Conservation (phyloP, 345 rosid species). For the Theobroma cacao region DNA sequence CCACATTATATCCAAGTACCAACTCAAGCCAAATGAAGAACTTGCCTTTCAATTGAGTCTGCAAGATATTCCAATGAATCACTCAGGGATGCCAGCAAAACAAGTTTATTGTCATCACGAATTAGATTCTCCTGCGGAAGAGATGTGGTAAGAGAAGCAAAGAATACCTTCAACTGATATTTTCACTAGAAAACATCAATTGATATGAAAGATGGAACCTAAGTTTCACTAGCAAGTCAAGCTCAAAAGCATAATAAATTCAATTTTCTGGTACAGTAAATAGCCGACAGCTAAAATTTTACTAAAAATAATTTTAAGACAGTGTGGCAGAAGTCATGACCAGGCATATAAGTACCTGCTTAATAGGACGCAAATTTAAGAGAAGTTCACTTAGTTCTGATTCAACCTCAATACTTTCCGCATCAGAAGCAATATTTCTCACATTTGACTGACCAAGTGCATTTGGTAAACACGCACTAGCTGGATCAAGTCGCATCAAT, state of each 20-base stretch:
- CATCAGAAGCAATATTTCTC: constrained; percentile 32
- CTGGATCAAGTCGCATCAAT: constrained; percentile 84
- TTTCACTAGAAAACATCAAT: neutral
- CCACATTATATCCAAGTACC: neutral
- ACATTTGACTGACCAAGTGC: constrained; percentile 41
- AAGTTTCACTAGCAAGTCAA: neutral
- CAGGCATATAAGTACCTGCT: constrained; percentile 55
- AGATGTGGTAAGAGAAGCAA: neutral
- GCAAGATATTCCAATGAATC: constrained; percentile 97
- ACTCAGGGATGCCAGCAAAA: constrained; percentile 92
- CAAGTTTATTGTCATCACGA: constrained; percentile 87
- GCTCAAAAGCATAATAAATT: neutral
- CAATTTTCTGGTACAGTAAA: neutral
- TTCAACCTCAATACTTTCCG: constrained; percentile 57
- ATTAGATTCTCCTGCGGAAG: constrained; percentile 84
- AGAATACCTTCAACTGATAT: neutral
- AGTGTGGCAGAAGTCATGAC: neutral
- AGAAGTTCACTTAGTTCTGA: constrained; percentile 68
- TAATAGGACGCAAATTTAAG: constrained; percentile 76
- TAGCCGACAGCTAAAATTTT: neutral
- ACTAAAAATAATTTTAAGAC: neutral
- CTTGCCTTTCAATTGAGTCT: constrained; percentile 96
- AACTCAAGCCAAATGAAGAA: constrained; percentile 3
- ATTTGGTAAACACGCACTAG: constrained; percentile 72
- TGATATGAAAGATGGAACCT: neutral